These are phyloP conservation scores for Phytophthora cryptogea DNA, from an alignment of 352 stramenopile species.

Conservation along the genomic window DNA sequence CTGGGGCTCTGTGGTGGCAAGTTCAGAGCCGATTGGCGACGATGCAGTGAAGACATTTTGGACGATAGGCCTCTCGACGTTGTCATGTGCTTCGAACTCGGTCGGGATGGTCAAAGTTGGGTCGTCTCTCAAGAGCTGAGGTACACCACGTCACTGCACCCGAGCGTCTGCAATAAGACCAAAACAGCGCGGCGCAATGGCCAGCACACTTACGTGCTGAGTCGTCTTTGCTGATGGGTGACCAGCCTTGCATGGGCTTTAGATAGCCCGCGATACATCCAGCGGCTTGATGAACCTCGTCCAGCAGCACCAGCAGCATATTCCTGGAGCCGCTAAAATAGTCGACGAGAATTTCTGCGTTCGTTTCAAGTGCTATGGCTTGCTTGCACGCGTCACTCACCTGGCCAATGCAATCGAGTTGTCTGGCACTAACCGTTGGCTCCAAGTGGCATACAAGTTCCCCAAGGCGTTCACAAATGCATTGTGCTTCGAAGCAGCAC, in stretches of 20 bases:
- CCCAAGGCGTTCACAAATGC: neutral
- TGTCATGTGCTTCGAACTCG: slow-evolving; percentile 30
- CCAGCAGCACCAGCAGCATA: slow-evolving; percentile 3
- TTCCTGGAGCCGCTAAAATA: slow-evolving; percentile 32
- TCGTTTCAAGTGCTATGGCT: slow-evolving; percentile 25
- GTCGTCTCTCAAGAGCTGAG: slow-evolving; percentile 21
- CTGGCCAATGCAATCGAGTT: no score
- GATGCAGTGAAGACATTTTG: slow-evolving; percentile 51
- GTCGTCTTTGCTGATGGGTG: slow-evolving; percentile 30
- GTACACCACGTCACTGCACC: slow-evolving; percentile 24
- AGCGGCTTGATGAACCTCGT: neutral
- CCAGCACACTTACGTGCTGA: slow-evolving; percentile 21
- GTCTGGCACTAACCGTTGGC: no score
- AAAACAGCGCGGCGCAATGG: slow-evolving; percentile 17
- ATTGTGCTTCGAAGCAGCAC: neutral
- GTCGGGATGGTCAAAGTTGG: slow-evolving; percentile 6
- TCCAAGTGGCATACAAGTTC: neutral
- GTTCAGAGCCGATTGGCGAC: slow-evolving; percentile 48
- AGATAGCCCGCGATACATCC: slow-evolving; percentile 28
- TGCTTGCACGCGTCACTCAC: slow-evolving; percentile 6
- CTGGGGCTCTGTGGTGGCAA: slow-evolving; percentile 16
- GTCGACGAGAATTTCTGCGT: slow-evolving; percentile 24
- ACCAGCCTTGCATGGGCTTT: slow-evolving; percentile 22
- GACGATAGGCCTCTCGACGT: slow-evolving; percentile 27
- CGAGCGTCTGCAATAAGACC: slow-evolving; percentile 7